phyloP scores from a whole-genome alignment of 2,329 filamentous ascomycete species.

The Xylariales sp. region DNA sequence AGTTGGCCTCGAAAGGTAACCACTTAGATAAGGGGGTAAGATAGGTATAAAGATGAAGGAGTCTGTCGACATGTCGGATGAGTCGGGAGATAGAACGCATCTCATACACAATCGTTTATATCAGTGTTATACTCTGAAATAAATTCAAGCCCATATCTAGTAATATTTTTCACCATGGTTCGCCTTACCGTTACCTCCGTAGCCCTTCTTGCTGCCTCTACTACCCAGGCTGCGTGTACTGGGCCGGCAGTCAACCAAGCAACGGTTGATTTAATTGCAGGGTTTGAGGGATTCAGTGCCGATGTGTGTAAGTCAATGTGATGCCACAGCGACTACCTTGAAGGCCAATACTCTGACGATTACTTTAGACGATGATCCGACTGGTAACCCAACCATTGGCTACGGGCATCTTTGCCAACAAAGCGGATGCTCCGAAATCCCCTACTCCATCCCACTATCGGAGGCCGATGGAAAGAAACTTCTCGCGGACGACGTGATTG shows the following conservation, averaged over 20 bases:
- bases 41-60: not conserved
- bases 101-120: not conserved
- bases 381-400: constrained; percentile 28
- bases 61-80: not conserved
- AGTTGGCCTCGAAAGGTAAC: not conserved
- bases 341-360: not conserved
- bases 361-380: constrained; percentile 20
- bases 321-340: not conserved
- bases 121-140: not conserved
- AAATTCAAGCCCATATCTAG: not conserved
- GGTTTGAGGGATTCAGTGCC: constrained; percentile 28
- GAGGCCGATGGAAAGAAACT: constrained; percentile 27
- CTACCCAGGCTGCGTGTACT: constrained; percentile 10
- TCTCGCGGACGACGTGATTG: constrained; percentile 24
- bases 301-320: constrained; percentile 19
- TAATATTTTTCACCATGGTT: constrained; percentile 18
- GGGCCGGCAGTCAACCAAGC: constrained; percentile 27
- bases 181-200: constrained; percentile 2
- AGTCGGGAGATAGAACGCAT: not conserved
- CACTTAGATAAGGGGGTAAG: not conserved
- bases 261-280: constrained; percentile 21
- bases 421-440: constrained; percentile 26
- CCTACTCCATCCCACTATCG: constrained; percentile 28
- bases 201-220: constrained; percentile 9
- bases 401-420: constrained; percentile 32